These are phyloP conservation scores for Pneumocystis jirovecii DNA, from an alignment of 1,139 yeast species.

Conservation along the genomic window DNA sequence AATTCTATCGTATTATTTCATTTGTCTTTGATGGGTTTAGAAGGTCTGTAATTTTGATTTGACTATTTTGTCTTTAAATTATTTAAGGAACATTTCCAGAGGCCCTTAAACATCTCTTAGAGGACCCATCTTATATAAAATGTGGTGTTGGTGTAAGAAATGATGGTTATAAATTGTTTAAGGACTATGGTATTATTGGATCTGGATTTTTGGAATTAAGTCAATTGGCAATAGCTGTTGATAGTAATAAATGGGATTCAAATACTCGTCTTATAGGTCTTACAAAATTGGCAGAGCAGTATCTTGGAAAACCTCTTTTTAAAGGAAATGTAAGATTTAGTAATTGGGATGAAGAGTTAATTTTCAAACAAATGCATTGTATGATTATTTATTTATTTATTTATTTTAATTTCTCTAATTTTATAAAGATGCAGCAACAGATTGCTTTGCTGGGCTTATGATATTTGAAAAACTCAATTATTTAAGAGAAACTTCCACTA, in stretches of 20 bases:
- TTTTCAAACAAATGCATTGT: slow-evolving; percentile 1
- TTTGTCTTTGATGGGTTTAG: not conserved
- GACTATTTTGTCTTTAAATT: not conserved
- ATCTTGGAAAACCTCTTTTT: slow-evolving; percentile 1
- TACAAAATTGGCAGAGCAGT: not conserved
- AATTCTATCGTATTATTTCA: not conserved
- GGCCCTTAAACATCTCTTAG: not conserved
- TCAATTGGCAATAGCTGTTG: not conserved
- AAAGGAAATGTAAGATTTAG: not conserved
- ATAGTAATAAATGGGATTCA: slow-evolving; percentile 2
- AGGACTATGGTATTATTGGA: slow-evolving; percentile 1
- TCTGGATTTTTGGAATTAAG: slow-evolving; percentile 3
- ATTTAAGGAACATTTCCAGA: not conserved
- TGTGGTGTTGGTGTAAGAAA: slow-evolving; percentile 3
- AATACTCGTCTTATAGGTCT: not conserved
- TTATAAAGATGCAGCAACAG: not conserved
- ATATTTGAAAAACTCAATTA: not conserved
- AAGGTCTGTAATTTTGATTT: not conserved
- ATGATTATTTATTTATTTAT: not conserved
- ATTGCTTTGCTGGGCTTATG: not conserved
- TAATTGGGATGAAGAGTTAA: not conserved
- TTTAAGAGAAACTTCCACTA: not conserved
- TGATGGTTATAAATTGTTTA: slow-evolving; percentile 2
- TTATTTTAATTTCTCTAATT: not conserved
- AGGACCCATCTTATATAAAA: not conserved